Base-by-base conservation (phyloP, 2,329 filamentous ascomycete genomes). In the Aspergillus sp. region DNA sequence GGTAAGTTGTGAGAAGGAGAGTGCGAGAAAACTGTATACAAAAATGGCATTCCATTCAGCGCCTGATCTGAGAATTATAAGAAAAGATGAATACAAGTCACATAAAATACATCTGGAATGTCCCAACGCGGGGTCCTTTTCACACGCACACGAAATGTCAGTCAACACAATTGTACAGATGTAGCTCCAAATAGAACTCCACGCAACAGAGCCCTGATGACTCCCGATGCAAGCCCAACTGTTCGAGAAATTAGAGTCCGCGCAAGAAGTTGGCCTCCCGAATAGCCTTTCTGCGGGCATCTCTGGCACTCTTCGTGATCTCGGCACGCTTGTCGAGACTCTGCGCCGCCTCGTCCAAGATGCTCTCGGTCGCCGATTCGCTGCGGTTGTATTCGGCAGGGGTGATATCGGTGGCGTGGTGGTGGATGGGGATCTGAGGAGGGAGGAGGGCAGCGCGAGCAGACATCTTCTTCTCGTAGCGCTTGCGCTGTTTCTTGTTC, bases 201-300 rank as follows among this genome's bases (percentile, higher is more conserved):
- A 51, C 57, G 39, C 50, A 58, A 53, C 31, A 36, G 55, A 54
- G 29, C 18, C 20, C 45, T 14, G 12, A 42, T 24, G 32, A 50
- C 52, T 56, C 54, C 4, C 57, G 18, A 36, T 22, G 52, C n/a
- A 42, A 31, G 29, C 52, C 36, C 42, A 54, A 32, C 16, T 22
- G 32, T 42, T 42, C 26, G 58, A 57, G 16, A 52, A 65, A 60
- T 71, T 75, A 81, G 68, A 81, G 71, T 26, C 78, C 77, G 56
- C 77, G 76, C 69, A 81, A 71, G 73, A 80, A 81, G 71, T 81
- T 81, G 45, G 71, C 72, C 62, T 81, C 78, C 61, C 77, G 72
- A 55, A 81, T 81, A 16, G 68, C 70, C 70, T 79, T 81, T 59
- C 79, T 73, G 61, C 79, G 76, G 6, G 78, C 78, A 16, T 72